A percentile compares a stretch with the other conserved stretches of the same genome.
Conservation (phyloP, 2,329 filamentous ascomycete genomes). For the Bipolaris victoriae region DNA sequence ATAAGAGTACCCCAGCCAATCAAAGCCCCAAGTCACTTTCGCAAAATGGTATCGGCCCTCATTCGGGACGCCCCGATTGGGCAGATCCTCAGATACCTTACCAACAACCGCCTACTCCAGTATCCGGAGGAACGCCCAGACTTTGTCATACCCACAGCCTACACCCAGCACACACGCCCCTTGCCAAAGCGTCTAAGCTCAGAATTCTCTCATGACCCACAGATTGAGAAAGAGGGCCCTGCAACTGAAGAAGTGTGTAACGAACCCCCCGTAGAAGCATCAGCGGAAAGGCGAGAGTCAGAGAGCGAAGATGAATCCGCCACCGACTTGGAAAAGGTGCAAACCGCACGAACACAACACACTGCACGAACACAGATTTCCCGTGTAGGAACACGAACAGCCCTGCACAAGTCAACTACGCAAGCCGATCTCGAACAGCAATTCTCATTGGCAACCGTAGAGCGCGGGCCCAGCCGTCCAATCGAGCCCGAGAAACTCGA, state of each 20-base stretch:
- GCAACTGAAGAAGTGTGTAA: slow-evolving; percentile 33
- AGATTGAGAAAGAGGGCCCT: slow-evolving; percentile 25
- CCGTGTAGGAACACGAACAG: slow-evolving; percentile 46
- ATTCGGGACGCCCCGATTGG: slow-evolving; percentile 65
- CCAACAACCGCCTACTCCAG: slow-evolving; percentile 59
- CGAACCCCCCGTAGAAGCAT: slow-evolving; percentile 32
- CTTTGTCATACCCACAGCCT: slow-evolving; percentile 59
- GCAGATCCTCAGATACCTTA: slow-evolving; percentile 63
- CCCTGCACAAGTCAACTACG: slow-evolving; percentile 45
- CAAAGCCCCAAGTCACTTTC: too few species aligned
- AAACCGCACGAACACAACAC: slow-evolving; percentile 35
- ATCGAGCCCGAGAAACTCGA: slow-evolving; percentile 44
- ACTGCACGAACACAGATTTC: slow-evolving; percentile 41
- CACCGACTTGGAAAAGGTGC: slow-evolving; percentile 44
- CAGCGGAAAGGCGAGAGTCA: slow-evolving; percentile 30
- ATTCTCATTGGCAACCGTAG: slow-evolving; percentile 45
- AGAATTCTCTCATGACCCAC: slow-evolving; percentile 8
- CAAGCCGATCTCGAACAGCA: slow-evolving; percentile 51
- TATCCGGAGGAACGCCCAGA: slow-evolving; percentile 66
- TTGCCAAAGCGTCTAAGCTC: slow-evolving; percentile 21
- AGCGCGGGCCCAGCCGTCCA: slow-evolving; percentile 44
- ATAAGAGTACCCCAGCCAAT: neutral
- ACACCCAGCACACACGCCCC: slow-evolving; percentile 35
- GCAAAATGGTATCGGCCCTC: slow-evolving; percentile 23
- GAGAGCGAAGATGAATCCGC: slow-evolving; percentile 24